Base-by-base conservation (phyloP, 768 basidiomycete species). In the Leucocoprinus birnbaumii region DNA sequence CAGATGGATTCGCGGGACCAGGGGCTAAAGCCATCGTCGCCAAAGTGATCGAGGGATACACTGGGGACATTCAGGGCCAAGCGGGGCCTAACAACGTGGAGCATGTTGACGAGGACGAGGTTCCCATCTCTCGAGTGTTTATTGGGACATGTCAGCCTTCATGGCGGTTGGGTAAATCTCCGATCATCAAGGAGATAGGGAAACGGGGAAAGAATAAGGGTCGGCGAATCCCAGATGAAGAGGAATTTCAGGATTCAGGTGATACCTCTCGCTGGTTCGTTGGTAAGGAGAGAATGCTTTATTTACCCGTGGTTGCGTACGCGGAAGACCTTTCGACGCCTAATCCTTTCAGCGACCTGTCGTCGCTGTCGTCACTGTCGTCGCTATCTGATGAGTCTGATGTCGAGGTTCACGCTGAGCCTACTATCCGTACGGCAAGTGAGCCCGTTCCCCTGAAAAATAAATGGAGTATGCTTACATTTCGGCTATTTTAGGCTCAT, bases 81-180 rank as follows among this genome's bases (percentile, higher is more conserved):
- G 41, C 13, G 8, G 38, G 9, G 37, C 18, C 51, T 22, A 19
- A 7, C 19, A 24, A 26, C 25, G 11, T 34, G 19, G 40, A 48
- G 41, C 34, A 35, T 22, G 40, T 41, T 13, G 49, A 9, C 24
- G 38, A 41, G n/a, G 53, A 40, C 10, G 53, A 48, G 5, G 25
- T 40, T 16, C 53, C 43, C 21, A 22, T 48, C n/a, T 27, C 34
- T 13, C 41, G 60, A 24, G 53, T 45, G 9, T 61, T 61, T 42
- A 37, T 61, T 31, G 60, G 60, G 8, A 45, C 55, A 25, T 37
- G 34, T 19, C 60, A 61, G 47, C 52, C 51, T 11, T 51, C 52
- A 11, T 61, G 60, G 60, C 50, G 55, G 16, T 55, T 61, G 16
- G 55, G 58, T 3, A 47, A 34, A 19, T 14, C 56, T 42, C 51